Base-by-base conservation (phyloP, 2,329 filamentous ascomycete species). In the Helicocarpus griseus region DNA sequence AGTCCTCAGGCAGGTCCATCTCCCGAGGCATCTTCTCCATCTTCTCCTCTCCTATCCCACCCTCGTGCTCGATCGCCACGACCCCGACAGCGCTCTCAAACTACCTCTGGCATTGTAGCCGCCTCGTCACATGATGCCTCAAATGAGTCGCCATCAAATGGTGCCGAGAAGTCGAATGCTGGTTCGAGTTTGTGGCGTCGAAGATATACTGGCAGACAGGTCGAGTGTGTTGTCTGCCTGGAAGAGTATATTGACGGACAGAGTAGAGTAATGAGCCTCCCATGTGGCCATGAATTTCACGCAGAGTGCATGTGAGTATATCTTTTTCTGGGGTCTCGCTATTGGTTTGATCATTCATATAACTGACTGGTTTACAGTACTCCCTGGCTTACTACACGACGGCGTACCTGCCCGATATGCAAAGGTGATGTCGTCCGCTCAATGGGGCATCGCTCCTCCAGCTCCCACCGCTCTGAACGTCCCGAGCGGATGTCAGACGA, bases 241-340 rank as follows among this genome's bases (percentile, higher is more conserved):
- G 93, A 98, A 65, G 93, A 98, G 65, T 98, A 97, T 63, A 77
- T 95, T 21, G 90, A 96, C 67, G 93, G 93, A 36, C 83, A 96
- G 61, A 95, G 89, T 66, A 82, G 83, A 63, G 91, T 98, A 36
- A 98, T 98, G 93, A 94, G 89, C 64, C 73, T 98, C 53, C 93
- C 93, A 7, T 98, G 93, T 69, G 93, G 93, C 33, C 93, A 98
- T 67, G 93, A 98, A 64, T 98, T 97, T 69, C 93, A 98, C 68
- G 91, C 78, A 26, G 89, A 95, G 65, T 98, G 93, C 89, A 97
- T 98, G 89, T 95, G 73, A 85, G 89, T 86, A 45, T 52, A 49
- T 51, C 14, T 31, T 26, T 6, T 13, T 17, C 29, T 44, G 26
- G 24, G 28, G 28, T 49, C 43, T 50, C 24, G 53, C 48, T 29